Conservation (phyloP, 2,329 filamentous ascomycete species). For the Cladosporium austrohemisphaericum region DNA sequence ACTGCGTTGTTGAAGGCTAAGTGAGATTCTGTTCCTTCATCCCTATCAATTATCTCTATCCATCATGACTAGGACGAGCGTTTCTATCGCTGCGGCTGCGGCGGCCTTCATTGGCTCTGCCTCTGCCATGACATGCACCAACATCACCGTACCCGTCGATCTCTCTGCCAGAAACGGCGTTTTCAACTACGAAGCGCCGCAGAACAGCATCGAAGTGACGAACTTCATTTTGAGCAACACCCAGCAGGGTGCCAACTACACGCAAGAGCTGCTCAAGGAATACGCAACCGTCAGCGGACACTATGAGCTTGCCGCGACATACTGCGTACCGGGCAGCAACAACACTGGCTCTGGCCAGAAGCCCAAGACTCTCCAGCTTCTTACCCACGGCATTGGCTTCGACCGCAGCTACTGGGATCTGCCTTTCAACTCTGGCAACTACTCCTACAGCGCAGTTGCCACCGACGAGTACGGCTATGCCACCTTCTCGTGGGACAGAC, state of each 20-base stretch:
- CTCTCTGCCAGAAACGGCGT: constrained; percentile 53
- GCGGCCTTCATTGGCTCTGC: constrained; percentile 23
- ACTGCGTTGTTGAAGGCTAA: too few species aligned
- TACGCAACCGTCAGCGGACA: constrained; percentile 50
- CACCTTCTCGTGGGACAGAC: constrained; percentile 59
- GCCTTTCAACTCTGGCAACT: constrained; percentile 55
- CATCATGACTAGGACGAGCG: constrained; percentile 27
- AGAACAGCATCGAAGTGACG: constrained; percentile 55
- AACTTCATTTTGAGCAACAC: constrained; percentile 53
- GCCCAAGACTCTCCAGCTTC: constrained; percentile 43
- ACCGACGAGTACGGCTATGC: constrained; percentile 54
- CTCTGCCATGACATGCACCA: constrained; percentile 39
- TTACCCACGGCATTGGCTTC: constrained; percentile 55
- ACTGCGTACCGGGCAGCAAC: constrained; percentile 50
- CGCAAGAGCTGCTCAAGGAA: constrained; percentile 44
- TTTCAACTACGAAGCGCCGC: constrained; percentile 47
- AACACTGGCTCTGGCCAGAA: constrained; percentile 16
- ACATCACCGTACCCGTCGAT: constrained; percentile 55
- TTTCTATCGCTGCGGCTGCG: constrained; percentile 22
- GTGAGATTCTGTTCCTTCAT: background rate
- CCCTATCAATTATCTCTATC: background rate
- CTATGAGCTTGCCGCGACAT: constrained; percentile 58
- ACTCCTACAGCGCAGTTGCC: constrained; percentile 58
- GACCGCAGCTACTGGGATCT: constrained; percentile 62
- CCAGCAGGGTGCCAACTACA: constrained; percentile 50